phyloP scores from a whole-genome alignment of 495 filamentous ascomycete species.

The Xylaria venustula region DNA sequence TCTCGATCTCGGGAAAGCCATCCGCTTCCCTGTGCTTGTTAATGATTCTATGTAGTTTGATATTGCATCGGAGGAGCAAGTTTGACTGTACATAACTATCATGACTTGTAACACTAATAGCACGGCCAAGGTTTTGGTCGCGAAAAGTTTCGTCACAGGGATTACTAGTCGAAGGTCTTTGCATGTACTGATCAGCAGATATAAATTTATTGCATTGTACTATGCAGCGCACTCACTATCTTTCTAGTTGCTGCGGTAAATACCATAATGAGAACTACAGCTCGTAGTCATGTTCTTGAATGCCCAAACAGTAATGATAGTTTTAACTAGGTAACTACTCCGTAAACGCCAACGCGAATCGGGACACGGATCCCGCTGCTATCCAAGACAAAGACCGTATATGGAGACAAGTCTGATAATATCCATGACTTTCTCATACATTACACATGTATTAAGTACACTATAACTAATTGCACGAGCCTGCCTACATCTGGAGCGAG shows the following conservation, averaged over 20 bases:
- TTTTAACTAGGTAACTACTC: background rate
- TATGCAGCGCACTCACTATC: background rate
- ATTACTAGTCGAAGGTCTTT: slow-evolving; percentile 18
- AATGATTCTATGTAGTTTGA: background rate
- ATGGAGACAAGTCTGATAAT: background rate
- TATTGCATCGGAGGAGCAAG: background rate
- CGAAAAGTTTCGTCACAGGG: slow-evolving; percentile 6
- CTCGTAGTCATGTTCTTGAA: background rate
- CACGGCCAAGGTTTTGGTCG: background rate
- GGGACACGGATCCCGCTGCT: background rate
- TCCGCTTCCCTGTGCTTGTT: background rate
- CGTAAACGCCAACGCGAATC: background rate
- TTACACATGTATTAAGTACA: background rate
- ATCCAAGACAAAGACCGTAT: background rate
- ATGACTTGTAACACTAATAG: background rate
- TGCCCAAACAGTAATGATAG: background rate
- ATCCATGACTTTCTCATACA: too few species aligned
- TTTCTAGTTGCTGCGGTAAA: too few species aligned
- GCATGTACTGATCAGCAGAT: slow-evolving; percentile 45
- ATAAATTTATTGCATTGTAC: slow-evolving; percentile 24
- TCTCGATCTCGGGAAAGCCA: slow-evolving; percentile 11
- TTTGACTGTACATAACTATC: background rate
- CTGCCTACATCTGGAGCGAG: slow-evolving; percentile 8
- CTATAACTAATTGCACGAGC: background rate
- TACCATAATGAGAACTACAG: too few species aligned